Percentiles rank a stretch among this genome's conserved stretches.
phyloP scores from a whole-genome alignment of 1,284 basidiomycete genomes.

The Papiliotrema laurentii region DNA sequence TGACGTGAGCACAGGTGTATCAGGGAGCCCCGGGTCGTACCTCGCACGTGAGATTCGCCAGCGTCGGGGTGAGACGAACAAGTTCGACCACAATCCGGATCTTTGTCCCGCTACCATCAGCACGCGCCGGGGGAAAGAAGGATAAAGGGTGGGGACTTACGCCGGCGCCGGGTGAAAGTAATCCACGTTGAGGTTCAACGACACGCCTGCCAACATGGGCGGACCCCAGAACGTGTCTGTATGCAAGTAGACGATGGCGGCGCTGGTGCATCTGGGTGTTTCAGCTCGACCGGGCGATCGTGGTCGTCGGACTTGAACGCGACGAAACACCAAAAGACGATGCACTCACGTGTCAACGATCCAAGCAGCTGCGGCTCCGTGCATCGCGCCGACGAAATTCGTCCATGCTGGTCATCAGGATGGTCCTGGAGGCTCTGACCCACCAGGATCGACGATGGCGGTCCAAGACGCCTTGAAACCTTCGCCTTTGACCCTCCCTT shows the following conservation, averaged over 20 bases:
- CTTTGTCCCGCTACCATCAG: slow-evolving; percentile 5
- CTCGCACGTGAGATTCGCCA: slow-evolving; percentile 6
- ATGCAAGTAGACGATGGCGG: slow-evolving; percentile 18
- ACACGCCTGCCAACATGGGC: slow-evolving; percentile 35
- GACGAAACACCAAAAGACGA: no score
- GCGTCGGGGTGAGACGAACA: neutral
- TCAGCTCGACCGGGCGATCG: neutral
- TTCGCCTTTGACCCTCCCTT: slow-evolving; percentile 18
- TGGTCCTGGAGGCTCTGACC: slow-evolving; percentile 4
- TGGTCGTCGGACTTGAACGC: neutral
- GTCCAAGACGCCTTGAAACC: slow-evolving; percentile 19
- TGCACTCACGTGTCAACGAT: slow-evolving; percentile 34
- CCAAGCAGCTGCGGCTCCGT: slow-evolving; percentile 38
- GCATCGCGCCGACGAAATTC: slow-evolving; percentile 28
- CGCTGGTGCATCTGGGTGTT: slow-evolving; percentile 22
- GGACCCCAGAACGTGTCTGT: slow-evolving; percentile 39
- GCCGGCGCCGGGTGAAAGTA: slow-evolving; percentile 27
- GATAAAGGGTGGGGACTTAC: slow-evolving; percentile 6
- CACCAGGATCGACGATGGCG: slow-evolving; percentile 16
- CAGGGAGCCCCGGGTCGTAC: neutral
- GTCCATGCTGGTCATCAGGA: slow-evolving; percentile 17
- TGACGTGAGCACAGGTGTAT: neutral
- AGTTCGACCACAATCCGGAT: neutral
- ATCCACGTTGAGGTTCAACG: slow-evolving; percentile 28
- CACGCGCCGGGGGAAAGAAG: neutral